A percentile compares a stretch with the other conserved stretches of the same genome.
These are phyloP conservation scores for Russula dissimulans DNA, from an alignment of 768 basidiomycete genomes.

Conservation along the genomic window DNA sequence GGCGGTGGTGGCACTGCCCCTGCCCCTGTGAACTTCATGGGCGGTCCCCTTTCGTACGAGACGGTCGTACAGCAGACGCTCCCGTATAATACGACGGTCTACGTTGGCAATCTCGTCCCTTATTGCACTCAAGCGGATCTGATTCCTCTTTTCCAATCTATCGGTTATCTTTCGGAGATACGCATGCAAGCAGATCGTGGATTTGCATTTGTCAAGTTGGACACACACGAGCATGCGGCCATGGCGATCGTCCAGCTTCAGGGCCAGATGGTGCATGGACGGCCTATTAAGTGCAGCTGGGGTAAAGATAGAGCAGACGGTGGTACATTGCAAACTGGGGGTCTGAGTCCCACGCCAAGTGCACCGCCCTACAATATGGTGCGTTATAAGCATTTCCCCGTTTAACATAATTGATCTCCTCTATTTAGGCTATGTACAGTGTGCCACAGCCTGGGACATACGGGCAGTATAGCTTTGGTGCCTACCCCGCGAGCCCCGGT, in stretches of 20 bases:
- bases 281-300: constrained; percentile 98
- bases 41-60: constrained; percentile 85
- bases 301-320: constrained; percentile 90
- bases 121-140: constrained; percentile 97
- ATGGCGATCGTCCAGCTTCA: constrained; percentile 96
- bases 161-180: constrained; percentile 97
- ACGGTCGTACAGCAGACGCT: constrained; percentile 90
- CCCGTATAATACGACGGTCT: constrained; percentile 90
- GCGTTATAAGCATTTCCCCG: constrained; percentile 23
- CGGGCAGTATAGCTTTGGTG: constrained; percentile 70
- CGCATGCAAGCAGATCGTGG: constrained; percentile 99
- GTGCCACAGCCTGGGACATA: constrained; percentile 79
- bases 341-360: constrained; percentile 52
- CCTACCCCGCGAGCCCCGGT: constrained; percentile 61
- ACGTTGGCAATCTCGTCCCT: constrained; percentile 97
- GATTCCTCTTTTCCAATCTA: constrained; percentile 96
- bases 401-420: not conserved
- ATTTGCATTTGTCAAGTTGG: constrained; percentile 97
- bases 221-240: constrained; percentile 97
- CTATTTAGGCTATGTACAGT: constrained; percentile 72
- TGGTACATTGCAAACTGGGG: constrained; percentile 40
- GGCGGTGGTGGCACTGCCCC: constrained; percentile 51
- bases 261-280: constrained; percentile 93
- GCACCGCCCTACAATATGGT: constrained; percentile 74
- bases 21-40: constrained; percentile 85